These are phyloP conservation scores for Pseudogymnoascus sp. DNA, from an alignment of 2,329 filamentous ascomycete species.

Conservation along the genomic window DNA sequence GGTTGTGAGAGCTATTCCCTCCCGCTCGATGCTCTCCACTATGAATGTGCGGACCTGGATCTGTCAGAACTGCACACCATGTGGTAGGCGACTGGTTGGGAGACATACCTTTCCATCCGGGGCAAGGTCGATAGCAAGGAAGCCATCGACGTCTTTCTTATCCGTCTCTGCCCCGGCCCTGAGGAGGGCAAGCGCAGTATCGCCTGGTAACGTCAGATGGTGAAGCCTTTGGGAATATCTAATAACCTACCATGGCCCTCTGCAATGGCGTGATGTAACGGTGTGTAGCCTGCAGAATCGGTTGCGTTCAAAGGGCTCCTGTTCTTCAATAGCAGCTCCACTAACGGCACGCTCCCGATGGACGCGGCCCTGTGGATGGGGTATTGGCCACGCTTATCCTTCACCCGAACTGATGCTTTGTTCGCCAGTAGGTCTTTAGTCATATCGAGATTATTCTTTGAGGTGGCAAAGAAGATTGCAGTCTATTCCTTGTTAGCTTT, in stretches of 20 bases:
- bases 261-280: constrained; percentile 78
- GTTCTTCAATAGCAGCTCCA: constrained; percentile 68
- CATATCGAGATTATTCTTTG: constrained; percentile 78
- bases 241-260: constrained; percentile 56
- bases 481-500: constrained; percentile 44
- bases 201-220: constrained; percentile 42
- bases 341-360: constrained; percentile 79
- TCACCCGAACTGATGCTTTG: constrained; percentile 69
- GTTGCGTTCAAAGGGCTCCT: constrained; percentile 75
- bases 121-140: constrained; percentile 68
- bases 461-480: constrained; percentile 82
- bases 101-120: constrained; percentile 70
- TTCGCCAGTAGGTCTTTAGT: constrained; percentile 68
- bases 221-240: background rate
- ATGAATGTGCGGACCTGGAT: constrained; percentile 55
- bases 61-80: background rate
- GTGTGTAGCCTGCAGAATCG: constrained; percentile 75
- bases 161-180: constrained; percentile 77
- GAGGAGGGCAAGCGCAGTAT: constrained; percentile 73
- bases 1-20: constrained; percentile 57
- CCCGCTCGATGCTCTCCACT: constrained; percentile 67
- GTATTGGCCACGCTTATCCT: constrained; percentile 82
- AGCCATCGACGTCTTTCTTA: constrained; percentile 65
- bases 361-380: constrained; percentile 88
- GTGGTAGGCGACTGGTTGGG: background rate